Evolutionary conservation across 257 asterid genomes (phyloP).

Genomic region (Scutellaria minor): DNA sequence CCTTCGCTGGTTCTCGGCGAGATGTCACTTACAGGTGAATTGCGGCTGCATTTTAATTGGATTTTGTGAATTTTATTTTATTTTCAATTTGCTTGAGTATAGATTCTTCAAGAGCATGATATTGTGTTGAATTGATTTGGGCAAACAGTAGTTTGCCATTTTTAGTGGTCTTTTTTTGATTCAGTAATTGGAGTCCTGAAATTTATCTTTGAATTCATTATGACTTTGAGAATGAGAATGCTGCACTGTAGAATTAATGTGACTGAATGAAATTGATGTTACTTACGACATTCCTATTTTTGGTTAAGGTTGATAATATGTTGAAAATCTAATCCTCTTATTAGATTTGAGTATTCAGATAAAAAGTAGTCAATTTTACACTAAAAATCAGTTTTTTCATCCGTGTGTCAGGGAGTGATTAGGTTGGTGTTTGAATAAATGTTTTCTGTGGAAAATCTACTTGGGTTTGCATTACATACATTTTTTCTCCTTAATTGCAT

Average conservation of each 20-base stretch:
- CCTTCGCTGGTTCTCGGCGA: slow-evolving; percentile 54
- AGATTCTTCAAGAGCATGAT: neutral
- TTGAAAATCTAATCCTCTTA: neutral
- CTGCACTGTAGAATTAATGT: neutral
- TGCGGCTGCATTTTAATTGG: slow-evolving; percentile 22
- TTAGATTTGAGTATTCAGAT: slow-evolving; percentile 1
- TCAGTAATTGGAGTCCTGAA: slow-evolving; percentile 12
- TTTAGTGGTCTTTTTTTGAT: slow-evolving; percentile 8
- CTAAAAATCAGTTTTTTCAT: neutral
- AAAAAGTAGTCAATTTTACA: slow-evolving; percentile 4
- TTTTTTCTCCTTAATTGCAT: slow-evolving; percentile 13
- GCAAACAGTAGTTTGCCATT: neutral
- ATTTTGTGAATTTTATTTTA: slow-evolving; percentile 4
- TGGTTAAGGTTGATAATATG: neutral
- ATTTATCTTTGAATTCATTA: neutral
- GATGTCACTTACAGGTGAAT: slow-evolving; percentile 64
- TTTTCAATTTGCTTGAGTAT: neutral
- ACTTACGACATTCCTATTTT: neutral
- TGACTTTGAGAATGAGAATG: slow-evolving; percentile 12
- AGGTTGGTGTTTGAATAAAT: neutral
- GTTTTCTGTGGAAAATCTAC: neutral
- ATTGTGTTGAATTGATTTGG: neutral
- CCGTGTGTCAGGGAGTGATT: neutral
- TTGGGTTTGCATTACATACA: slow-evolving; percentile 3
- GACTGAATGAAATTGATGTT: neutral